A percentile compares a stretch with the other conserved stretches of the same genome.
Evolutionary conservation across 2,329 filamentous ascomycete species (phyloP).

Genomic region (Xylariomycetidae sp.): DNA sequence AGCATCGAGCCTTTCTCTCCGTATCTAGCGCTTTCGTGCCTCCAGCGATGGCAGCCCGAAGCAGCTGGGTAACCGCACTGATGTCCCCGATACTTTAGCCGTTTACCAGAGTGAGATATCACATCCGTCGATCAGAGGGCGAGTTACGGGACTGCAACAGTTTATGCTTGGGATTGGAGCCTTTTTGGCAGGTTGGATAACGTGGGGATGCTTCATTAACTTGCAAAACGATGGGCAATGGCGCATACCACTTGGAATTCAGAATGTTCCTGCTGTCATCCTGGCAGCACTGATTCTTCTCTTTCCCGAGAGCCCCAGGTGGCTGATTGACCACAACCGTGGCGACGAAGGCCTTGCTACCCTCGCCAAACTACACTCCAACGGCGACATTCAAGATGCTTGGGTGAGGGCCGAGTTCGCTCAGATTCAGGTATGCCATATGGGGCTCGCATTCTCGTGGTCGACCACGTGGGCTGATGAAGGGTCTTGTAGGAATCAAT

Average conservation of each 20-base stretch:
- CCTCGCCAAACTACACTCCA: conserved; percentile 64
- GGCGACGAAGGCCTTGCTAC: conserved; percentile 60
- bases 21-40: conserved; percentile 3
- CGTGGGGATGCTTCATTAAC: conserved; percentile 49
- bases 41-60: too few species aligned
- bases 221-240: conserved; percentile 31
- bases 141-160: conserved; percentile 71
- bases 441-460: not conserved
- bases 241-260: conserved; percentile 64
- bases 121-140: conserved; percentile 72
- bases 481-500: too few species aligned
- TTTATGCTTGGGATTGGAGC: conserved; percentile 79
- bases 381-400: conserved; percentile 60
- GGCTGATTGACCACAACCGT: conserved; percentile 71
- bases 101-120: conserved; percentile 76
- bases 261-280: conserved; percentile 63
- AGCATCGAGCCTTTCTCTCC: conserved; percentile 24
- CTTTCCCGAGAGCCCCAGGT: conserved; percentile 70
- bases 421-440: conserved; percentile 66
- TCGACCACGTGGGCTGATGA: too few species aligned
- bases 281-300: conserved; percentile 59
- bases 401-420: conserved; percentile 71
- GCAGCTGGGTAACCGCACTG: too few species aligned
- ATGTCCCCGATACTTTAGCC: too few species aligned
- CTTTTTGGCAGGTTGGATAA: conserved; percentile 68